Evolutionary conservation across 192 early-diverging fungal species (phyloP), one percentile per base, ranked within the genome.

Genomic region (Backusella tarrabulga): DNA sequence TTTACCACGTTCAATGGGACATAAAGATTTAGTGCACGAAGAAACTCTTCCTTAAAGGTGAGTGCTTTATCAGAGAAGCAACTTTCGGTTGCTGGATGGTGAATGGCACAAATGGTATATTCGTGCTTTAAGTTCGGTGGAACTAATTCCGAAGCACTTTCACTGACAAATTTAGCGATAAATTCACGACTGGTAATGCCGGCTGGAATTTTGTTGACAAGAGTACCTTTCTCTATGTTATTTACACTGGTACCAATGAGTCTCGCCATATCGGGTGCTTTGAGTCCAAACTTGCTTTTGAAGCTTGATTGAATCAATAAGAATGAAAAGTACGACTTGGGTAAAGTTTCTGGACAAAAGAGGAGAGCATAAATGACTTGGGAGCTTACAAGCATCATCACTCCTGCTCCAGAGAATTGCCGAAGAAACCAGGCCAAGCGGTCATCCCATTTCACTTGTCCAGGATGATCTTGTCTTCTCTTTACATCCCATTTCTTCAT

Each of bases 1-100:
- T 82, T 78, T 84, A 88, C 84, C 1, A 85, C 66, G 73, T 93
- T 93, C 40, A 93, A 76, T 1, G 92, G 88, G 32, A 86, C 80
- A 75, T 92, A 92, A 67, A 93, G 81, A 60, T 83, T 86, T 74
- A 88, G 67, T 1, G 90, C 86, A 19, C 88, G 85, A 0, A 80
- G 84, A 70, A 92, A 86, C 63, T 87, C 80, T 35, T 81, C 79
- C 2, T 83, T 68, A 34, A 89, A 71, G 4, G 85, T 77, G 8
- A 75, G 77, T 11, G 87, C 29, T 21, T 83, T 77, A 40, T 83
- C 86, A 14, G 68, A 68, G 0, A 74, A n/a, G 75, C 92, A 93
- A 71, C 82, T 84, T 14, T 79, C 82, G 4, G 85, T 84, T 38
- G 86, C 71, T 34, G 92, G 91, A 67, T 93, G 92, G 66, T 88